These are phyloP conservation scores for Stagonosporopsis rhizophila DNA, from an alignment of 2,329 filamentous ascomycete genomes.

Conservation along the genomic window DNA sequence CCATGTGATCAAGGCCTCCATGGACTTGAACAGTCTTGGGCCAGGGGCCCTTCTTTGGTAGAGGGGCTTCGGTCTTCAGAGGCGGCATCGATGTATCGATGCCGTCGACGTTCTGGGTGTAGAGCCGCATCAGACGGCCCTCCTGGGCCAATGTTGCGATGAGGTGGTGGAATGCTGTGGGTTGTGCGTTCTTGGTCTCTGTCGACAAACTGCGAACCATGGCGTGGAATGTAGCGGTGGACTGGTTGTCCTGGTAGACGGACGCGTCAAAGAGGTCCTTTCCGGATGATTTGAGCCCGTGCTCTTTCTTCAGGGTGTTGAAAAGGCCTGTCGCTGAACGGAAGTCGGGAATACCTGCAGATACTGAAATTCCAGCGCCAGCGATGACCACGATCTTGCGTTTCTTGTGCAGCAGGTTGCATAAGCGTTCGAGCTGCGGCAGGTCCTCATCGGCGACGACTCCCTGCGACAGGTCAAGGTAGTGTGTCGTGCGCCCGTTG, in stretches of 20 bases:
- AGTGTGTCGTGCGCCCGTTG: conserved; percentile 78
- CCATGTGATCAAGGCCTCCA: conserved; percentile 93
- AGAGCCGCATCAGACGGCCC: conserved; percentile 85
- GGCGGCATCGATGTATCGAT: conserved; percentile 86
- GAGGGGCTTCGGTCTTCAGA: conserved; percentile 78
- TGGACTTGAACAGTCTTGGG: conserved; percentile 92
- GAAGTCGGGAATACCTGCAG: conserved; percentile 96
- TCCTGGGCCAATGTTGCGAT: conserved; percentile 88
- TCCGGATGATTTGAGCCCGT: conserved; percentile 90
- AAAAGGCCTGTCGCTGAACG: conserved; percentile 91
- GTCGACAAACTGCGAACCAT: conserved; percentile 92
- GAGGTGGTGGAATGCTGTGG: conserved; percentile 91
- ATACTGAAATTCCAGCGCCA: conserved; percentile 95
- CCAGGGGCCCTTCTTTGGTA: conserved; percentile 88
- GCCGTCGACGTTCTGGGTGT: conserved; percentile 96
- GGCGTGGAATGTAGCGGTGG: conserved; percentile 89
- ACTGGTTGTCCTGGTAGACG: conserved; percentile 90
- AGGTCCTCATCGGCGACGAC: conserved; percentile 65
- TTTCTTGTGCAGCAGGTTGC: conserved; percentile 80
- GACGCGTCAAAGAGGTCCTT: conserved; percentile 97
- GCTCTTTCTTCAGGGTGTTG: conserved; percentile 80
- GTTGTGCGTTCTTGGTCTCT: conserved; percentile 76
- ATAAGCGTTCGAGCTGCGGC: conserved; percentile 71
- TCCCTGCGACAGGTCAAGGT: conserved; percentile 73
- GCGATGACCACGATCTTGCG: conserved; percentile 97